Evolutionary conservation across 192 early-diverging fungal species (phyloP).

Genomic region (Helicostylum pulchrum): DNA sequence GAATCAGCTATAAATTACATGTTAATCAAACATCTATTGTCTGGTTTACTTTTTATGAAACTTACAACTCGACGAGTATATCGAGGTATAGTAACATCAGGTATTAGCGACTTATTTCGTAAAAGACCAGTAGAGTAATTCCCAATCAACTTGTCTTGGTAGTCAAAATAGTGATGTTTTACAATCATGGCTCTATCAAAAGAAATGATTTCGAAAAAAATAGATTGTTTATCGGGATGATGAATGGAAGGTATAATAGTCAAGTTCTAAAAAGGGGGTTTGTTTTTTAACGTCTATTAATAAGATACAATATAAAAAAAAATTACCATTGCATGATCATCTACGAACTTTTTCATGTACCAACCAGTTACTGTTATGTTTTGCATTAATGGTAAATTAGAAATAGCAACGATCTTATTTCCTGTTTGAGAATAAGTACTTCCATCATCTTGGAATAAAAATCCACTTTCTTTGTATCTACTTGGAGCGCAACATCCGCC

Average conservation of each 20-base stretch:
- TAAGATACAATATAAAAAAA: not conserved
- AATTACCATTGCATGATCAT: constrained; percentile 29
- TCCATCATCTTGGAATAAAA: constrained; percentile 26
- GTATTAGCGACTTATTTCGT: constrained; percentile 17
- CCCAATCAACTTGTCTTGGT: constrained; percentile 3
- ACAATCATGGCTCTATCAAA: constrained; percentile 28
- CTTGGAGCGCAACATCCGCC: constrained; percentile 35
- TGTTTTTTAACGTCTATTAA: not conserved
- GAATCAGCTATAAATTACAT: constrained; percentile 10
- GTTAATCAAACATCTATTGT: no score
- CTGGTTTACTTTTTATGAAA: not conserved
- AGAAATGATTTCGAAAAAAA: constrained; percentile 17
- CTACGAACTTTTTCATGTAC: constrained; percentile 33
- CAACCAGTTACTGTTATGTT: constrained; percentile 21
- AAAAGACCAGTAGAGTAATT: constrained; percentile 28
- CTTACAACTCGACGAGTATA: constrained; percentile 25
- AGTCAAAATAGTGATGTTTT: constrained; percentile 29
- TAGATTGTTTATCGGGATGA: constrained; percentile 25
- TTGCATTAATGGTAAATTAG: constrained; percentile 25
- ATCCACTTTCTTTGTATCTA: constrained; percentile 20
- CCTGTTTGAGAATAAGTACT: constrained; percentile 13
- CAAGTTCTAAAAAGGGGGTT: constrained; percentile 21
- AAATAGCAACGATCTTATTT: constrained; percentile 20
- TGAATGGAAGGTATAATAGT: constrained; percentile 25
- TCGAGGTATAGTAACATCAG: constrained; percentile 30